Percentiles rank a stretch among this genome's conserved stretches.
phyloP scores from a whole-genome alignment of 2,329 filamentous ascomycete species.

The Ceratocystis variospora region DNA sequence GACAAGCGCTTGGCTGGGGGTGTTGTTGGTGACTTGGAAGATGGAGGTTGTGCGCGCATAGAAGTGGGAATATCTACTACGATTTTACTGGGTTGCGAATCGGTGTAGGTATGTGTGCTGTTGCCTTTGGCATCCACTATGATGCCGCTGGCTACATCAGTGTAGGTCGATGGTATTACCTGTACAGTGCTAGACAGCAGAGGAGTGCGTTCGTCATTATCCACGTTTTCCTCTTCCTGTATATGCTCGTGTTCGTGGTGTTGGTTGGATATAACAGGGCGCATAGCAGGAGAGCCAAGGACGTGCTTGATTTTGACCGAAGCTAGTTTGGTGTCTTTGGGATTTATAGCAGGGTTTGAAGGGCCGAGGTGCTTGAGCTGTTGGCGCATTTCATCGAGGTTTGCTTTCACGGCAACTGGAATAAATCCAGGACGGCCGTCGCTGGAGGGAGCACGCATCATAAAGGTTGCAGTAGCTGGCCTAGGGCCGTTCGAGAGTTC shows the following conservation, averaged over 20 bases:
- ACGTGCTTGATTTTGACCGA: constrained; percentile 53
- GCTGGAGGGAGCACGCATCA: constrained; percentile 42
- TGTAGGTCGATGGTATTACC: background rate
- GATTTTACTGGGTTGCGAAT: background rate
- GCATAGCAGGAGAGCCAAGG: constrained; percentile 22
- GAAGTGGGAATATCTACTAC: background rate
- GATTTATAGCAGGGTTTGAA: constrained; percentile 51
- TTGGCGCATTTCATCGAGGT: constrained; percentile 47
- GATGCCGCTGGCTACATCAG: constrained; percentile 12
- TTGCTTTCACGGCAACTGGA: constrained; percentile 43
- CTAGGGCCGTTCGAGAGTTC: constrained; percentile 14
- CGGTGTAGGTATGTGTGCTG: constrained; percentile 2
- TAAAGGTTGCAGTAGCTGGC: constrained; percentile 42
- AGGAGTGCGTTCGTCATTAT: constrained; percentile 25
- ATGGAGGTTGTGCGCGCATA: background rate
- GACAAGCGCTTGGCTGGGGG: background rate
- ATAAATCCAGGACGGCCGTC: constrained; percentile 38
- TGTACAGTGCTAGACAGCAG: constrained; percentile 20
- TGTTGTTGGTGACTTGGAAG: background rate
- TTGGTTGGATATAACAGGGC: background rate
- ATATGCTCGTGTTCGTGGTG: constrained; percentile 4
- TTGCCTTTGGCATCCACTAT: constrained; percentile 16
- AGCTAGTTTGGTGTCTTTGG: constrained; percentile 46
- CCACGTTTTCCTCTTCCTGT: constrained; percentile 17
- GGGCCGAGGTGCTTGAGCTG: constrained; percentile 53